These are phyloP conservation scores for Citrus maxima DNA, from an alignment of 345 rosid genomes.

Conservation along the genomic window DNA sequence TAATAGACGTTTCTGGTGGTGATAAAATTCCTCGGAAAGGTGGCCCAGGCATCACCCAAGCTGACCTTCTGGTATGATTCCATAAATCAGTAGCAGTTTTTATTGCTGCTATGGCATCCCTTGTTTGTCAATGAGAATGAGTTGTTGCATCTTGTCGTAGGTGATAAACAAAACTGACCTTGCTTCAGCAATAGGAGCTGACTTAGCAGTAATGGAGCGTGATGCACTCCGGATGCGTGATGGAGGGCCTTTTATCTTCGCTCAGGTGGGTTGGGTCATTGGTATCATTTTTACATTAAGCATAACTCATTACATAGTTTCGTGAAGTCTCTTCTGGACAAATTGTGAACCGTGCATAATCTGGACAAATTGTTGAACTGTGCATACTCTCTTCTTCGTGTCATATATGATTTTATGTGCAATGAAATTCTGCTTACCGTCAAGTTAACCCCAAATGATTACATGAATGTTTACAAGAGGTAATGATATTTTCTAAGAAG, in stretches of 20 bases:
- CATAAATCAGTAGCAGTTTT: not conserved
- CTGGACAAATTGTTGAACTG: not conserved
- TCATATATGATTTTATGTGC: not conserved
- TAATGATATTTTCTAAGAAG: not conserved
- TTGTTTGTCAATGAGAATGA: not conserved
- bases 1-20: slow-evolving; percentile 92
- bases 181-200: slow-evolving; percentile 87
- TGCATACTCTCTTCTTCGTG: not conserved
- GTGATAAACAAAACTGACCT: slow-evolving; percentile 97
- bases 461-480: not conserved
- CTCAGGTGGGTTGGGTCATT: slow-evolving; percentile 52
- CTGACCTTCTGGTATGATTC: slow-evolving; percentile 72
- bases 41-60: slow-evolving; percentile 98
- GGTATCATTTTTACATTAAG: not conserved
- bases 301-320: not conserved
- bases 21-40: slow-evolving; percentile 97
- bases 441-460: not conserved
- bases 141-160: slow-evolving; percentile 27
- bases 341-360: not conserved
- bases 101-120: not conserved
- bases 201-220: slow-evolving; percentile 77
- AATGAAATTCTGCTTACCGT: not conserved
- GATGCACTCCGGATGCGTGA: slow-evolving; percentile 95
- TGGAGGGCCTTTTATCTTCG: slow-evolving; percentile 94
- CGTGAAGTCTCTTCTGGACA: not conserved